Base-by-base conservation (phyloP, 306 rosid species). In the Quercus robur region DNA sequence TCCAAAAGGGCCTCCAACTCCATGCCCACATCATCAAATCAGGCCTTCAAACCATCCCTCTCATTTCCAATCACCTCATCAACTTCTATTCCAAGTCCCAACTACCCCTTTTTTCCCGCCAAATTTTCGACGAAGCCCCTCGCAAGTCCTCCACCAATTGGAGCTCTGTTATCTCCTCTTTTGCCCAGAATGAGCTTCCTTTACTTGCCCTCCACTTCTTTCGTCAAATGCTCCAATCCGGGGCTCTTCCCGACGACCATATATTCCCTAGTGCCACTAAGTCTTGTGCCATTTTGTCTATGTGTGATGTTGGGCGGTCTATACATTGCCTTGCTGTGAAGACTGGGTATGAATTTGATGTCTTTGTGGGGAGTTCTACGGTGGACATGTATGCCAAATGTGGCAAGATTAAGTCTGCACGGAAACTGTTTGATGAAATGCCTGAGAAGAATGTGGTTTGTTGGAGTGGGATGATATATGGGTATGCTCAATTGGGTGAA, bases 391-490 rank as follows among this genome's bases (percentile, higher is more conserved):
- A 89, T 73, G 90, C 92, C 0, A 95, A 94, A 46, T 89, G 97
- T 3, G 89, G 91, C 1, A 76, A 85, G 71, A 84, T 86, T 0
- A 21, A 5, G 13, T 46, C 56, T 62, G 97, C 97, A 0, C 88
- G 93, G 35, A 79, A 80, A 5, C 17, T 90, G 91, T 91, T 92
- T 11, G 91, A 91, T 21, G 89, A 86, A 87, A 92, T 92, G 97
- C 97, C 94, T 14, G 71, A 87, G 0, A 85, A 64, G 75, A 94
- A 92, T 71, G 94, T 92, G 62, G 97, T 94, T 55, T 90, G 97
- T 61, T 94, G 97, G 97, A 87, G 90, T 59, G 97, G 92, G 75
- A 85, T 92, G 91, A 94, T 94, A 74, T 94, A 85, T 63, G 98
- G 95, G 68, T 91, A 88, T 57, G 78, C 87, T 64, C 91, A 86